Evolutionary conservation across 2,329 filamentous ascomycete genomes (phyloP).

Genomic region (Fusarium continuum): DNA sequence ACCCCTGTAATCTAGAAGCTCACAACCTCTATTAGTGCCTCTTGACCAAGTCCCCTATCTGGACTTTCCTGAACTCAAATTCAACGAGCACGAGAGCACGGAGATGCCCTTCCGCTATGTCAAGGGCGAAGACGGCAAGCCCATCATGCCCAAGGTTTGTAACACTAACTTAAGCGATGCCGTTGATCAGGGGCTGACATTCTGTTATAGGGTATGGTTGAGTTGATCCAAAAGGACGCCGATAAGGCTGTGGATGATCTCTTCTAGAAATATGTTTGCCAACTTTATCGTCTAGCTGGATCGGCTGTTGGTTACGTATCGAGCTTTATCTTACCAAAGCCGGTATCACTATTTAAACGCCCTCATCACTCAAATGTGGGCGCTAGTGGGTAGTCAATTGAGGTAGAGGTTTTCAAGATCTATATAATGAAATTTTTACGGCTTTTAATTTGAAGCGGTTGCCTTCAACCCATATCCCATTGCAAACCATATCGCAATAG

Average conservation of each 20-base stretch:
- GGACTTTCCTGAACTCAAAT: slow-evolving; percentile 88
- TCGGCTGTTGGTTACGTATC: not conserved
- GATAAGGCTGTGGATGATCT: slow-evolving; percentile 92
- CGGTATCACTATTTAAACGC: not conserved
- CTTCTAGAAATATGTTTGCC: slow-evolving; percentile 58
- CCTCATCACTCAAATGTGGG: not conserved
- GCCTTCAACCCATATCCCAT: too few relatives aligned
- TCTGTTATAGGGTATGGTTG: slow-evolving; percentile 81
- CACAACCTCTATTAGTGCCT: slow-evolving; percentile 63
- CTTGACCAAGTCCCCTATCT: slow-evolving; percentile 83
- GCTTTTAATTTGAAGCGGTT: too few relatives aligned
- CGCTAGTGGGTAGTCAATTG: not conserved
- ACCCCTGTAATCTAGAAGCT: not conserved
- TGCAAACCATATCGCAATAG: too few relatives aligned
- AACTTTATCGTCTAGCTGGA: not conserved
- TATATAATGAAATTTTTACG: not conserved
- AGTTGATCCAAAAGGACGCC: slow-evolving; percentile 90
- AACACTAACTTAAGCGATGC: too few relatives aligned
- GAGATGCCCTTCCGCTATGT: slow-evolving; percentile 99
- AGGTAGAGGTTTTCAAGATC: not conserved
- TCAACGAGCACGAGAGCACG: slow-evolving; percentile 92
- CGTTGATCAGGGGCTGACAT: slow-evolving; percentile 36
- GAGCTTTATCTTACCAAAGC: not conserved
- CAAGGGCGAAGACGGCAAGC: slow-evolving; percentile 74
- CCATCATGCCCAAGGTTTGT: slow-evolving; percentile 87